Conservation (phyloP, 2,329 filamentous ascomycete genomes). For the Hypoxylon sp. region DNA sequence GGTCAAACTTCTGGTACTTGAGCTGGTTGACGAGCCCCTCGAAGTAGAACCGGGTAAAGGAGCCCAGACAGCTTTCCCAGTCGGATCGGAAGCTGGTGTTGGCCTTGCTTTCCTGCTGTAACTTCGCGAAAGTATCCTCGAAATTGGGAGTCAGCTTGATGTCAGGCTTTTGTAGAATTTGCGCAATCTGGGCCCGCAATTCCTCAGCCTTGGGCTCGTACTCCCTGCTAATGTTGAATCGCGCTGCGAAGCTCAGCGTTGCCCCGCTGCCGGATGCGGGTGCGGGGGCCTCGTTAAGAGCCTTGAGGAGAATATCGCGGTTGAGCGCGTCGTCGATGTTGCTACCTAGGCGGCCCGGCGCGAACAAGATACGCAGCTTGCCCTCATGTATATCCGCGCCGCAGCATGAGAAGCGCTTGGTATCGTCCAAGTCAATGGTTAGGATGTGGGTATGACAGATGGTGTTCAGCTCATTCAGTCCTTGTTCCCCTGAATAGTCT, state of each 20-base stretch:
- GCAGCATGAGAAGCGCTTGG: slow-evolving; percentile 60
- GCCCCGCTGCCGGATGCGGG: slow-evolving; percentile 39
- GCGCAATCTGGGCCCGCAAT: slow-evolving; percentile 57
- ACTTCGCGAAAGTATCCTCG: slow-evolving; percentile 60
- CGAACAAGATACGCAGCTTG: slow-evolving; percentile 65
- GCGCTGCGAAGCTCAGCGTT: slow-evolving; percentile 61
- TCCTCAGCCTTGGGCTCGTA: slow-evolving; percentile 62
- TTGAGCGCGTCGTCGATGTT: slow-evolving; percentile 62
- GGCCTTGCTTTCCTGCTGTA: slow-evolving; percentile 55
- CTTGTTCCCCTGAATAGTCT: slow-evolving; percentile 57
- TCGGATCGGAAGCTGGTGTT: slow-evolving; percentile 55
- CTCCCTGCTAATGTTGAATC: slow-evolving; percentile 60
- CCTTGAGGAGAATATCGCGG: slow-evolving; percentile 58
- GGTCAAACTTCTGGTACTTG: slow-evolving; percentile 61
- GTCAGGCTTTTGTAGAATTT: slow-evolving; percentile 57
- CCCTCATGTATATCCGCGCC: slow-evolving; percentile 63
- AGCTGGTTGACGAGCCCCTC: slow-evolving; percentile 61
- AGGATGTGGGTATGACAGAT: slow-evolving; percentile 62
- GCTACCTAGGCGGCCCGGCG: slow-evolving; percentile 59
- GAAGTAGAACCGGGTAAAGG: slow-evolving; percentile 61
- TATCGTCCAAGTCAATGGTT: slow-evolving; percentile 64
- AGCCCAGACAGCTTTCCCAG: slow-evolving; percentile 63
- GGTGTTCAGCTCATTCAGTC: slow-evolving; percentile 64
- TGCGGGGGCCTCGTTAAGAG: slow-evolving; percentile 61
- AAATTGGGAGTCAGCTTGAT: slow-evolving; percentile 65